Base-by-base conservation (phyloP, 176 grass and related monocot species). In the Dactylis glomerata region DNA sequence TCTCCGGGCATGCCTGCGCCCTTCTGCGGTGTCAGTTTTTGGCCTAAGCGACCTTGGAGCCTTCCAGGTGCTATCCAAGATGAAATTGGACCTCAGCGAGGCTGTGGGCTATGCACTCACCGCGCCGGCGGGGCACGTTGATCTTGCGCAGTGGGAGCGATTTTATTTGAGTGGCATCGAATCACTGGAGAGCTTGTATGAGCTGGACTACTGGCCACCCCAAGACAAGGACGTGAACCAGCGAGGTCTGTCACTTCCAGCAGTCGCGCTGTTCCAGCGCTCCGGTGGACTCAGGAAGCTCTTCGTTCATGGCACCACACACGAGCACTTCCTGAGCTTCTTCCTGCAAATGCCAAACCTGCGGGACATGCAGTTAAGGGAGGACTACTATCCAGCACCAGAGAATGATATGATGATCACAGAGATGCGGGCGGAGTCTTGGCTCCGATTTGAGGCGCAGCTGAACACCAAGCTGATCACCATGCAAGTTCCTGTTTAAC, bases 351-450 rank as follows among this genome's bases (percentile, higher is more conserved):
- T 94, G 86, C 86, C 13, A 0, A 73, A 80, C 46, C 58, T 99
- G 84, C 56, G 97, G 75, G 97, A 99, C 52, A 91, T 99, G 79
- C 97, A 99, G 86, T 45, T 99, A 77, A 52, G 93, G 57, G 97
- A 94, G 84, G 97, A 99, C 83, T 99, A 99, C 56, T 99, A 99
- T 64, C 96, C 96, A 4, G 96, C 96, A 15, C 96, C 96, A 1
- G 96, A 99, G 76, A 92, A 94, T 56, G 96, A 99, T 63, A 90
- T 95, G 93, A 99, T 94, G 96, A 96, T 89, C 91, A 99, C 96
- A 0, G 96, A 99, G 82, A 96, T 99, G 96, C 62, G 96, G 11
- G 75, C 87, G 1, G 90, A 99, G 28, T 99, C 96, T 14, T 99
- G 93, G 26, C 74, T 84, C 27, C 91, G 96, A 37, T 99, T 99